Base-by-base conservation (phyloP, 768 basidiomycete genomes). In the Russula virescens region DNA sequence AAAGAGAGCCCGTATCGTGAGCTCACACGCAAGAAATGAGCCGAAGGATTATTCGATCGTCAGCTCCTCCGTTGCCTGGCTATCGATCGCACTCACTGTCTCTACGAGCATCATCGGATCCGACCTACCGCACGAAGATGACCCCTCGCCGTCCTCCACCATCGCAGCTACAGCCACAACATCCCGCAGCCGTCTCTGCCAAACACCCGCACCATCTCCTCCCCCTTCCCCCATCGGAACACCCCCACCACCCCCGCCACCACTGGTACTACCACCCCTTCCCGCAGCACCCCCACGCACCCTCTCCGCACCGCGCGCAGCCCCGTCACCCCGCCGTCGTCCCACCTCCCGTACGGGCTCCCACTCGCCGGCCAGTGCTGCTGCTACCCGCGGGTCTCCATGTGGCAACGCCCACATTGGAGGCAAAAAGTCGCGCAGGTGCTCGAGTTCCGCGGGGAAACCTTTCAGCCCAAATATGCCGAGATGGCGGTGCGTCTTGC, bases 401-500 rank as follows among this genome's bases (percentile, higher is more conserved):
- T 26, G 23, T n/a, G 60, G 51, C 55, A 65, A 45, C 66, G 69
- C 62, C 84, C 83, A 87, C 21, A 72, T 63, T 0, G 88, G 87
- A 42, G 85, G 72, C 66, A 80, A 77, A 67, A 81, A 89, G 47
- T 87, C 85, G 63, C 73, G 75, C 34, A 74, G 62, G 57, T 80
- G 77, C 62, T 79, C 78, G 42, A 84, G 62, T 40, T 76, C 79
- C 1, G 70, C 62, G 67, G 6, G 82, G 82, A n/a, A 87, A 75
- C 64, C 82, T 79, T 35, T 57, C 4, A 76, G 74, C 0, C 88
- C 87, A 68, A 88, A 89, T 10, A 86, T 83, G 18, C 76, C 78
- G 46, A 80, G 73, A 64, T 82, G 78, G 61, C 86, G 77, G 64
- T 79, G 77, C 13, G 81, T 79, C 69, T 81, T 80, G 58, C 83